Evolutionary conservation across 257 asterid species (phyloP), one percentile per base, ranked within the genome.

Genomic region (Mentha longifolia): DNA sequence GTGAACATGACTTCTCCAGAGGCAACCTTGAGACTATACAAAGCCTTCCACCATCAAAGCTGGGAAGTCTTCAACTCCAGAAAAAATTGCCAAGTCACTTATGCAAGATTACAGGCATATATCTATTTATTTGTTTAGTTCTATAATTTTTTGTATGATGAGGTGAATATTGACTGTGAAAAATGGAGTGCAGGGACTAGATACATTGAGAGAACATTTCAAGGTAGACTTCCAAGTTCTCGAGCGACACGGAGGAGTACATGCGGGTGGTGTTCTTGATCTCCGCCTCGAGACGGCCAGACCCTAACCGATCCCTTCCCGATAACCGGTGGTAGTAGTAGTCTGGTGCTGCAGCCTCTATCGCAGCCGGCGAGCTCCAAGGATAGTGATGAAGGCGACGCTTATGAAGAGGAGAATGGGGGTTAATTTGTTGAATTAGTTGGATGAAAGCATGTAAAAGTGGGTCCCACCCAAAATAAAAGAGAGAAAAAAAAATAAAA

Each of bases 1-100:
- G 99, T 95, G 81, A 95, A 95, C 86, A 92, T 95, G 99, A 95
- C 99, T n/a, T 86, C 97, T 5, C 98, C 99, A 0, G 87, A 92
- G 85, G 99, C 99, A 9, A 85, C 98, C 2, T 70, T 83, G 61
- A 85, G 99, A 54, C 94, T 95, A 33, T 83, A 95, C 89, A 92
- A 89, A 75, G 92, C 99, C 51, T 95, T 95, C 70, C 98, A 95
- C 74, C 87, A 79, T 72, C 98, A 89, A 12, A 92, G 82, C 71
- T 95, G 99, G 99, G 97, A 95, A 63, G 98, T 86, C 2, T 95
- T 92, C 86, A 95, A 95, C 80, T 95, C 99, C 9, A 81, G 95
- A 16, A 95, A 95, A 71, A 95, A 92, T n/a, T 92, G 99, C 49
- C 87, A 95, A 63, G 96, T 95, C 74, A 88, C 98, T 31, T 95